A percentile compares a stretch with the other conserved stretches of the same genome.
Evolutionary conservation across 2,329 filamentous ascomycete genomes (phyloP).

Genomic region (Trichoderma cornu-damae): DNA sequence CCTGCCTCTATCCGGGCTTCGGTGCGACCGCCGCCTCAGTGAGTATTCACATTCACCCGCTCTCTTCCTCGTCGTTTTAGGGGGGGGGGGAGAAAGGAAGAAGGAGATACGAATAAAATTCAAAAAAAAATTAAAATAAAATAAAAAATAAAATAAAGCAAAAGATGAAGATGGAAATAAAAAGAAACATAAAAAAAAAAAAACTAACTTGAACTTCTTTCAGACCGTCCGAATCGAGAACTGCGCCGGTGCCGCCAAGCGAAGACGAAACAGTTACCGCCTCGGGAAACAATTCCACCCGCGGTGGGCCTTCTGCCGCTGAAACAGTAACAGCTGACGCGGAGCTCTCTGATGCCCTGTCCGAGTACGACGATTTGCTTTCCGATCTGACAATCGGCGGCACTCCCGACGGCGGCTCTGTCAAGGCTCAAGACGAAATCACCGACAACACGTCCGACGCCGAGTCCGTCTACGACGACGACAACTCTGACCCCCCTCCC

Average conservation of each 20-base stretch:
- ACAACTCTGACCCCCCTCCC: conserved; percentile 36
- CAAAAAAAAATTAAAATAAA: no score
- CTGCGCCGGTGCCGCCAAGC: conserved; percentile 2
- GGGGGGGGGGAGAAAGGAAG: no score
- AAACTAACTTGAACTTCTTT: neutral
- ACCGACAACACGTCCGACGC: conserved; percentile 25
- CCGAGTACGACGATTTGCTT: conserved; percentile 42
- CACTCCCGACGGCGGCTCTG: conserved; percentile 26
- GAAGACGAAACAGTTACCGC: conserved; percentile 15
- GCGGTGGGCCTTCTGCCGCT: conserved; percentile 1
- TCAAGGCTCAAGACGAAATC: conserved; percentile 28
- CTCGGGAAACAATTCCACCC: conserved; percentile 13
- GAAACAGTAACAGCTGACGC: conserved; percentile 30
- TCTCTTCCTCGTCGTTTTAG: neutral
- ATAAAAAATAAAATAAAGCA: no score
- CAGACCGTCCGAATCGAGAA: neutral
- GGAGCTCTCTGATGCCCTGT: conserved; percentile 37
- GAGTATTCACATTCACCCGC: conserved; percentile 22
- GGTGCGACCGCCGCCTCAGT: conserved; percentile 24
- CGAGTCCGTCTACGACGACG: conserved; percentile 30
- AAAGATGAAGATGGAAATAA: no score
- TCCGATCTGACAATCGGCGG: conserved; percentile 32
- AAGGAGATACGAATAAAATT: no score
- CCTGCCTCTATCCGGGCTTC: conserved; percentile 30
- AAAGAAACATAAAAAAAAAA: no score